phyloP scores from a whole-genome alignment of 2,329 filamentous ascomycete genomes.

The Pestalotiopsis sp. region DNA sequence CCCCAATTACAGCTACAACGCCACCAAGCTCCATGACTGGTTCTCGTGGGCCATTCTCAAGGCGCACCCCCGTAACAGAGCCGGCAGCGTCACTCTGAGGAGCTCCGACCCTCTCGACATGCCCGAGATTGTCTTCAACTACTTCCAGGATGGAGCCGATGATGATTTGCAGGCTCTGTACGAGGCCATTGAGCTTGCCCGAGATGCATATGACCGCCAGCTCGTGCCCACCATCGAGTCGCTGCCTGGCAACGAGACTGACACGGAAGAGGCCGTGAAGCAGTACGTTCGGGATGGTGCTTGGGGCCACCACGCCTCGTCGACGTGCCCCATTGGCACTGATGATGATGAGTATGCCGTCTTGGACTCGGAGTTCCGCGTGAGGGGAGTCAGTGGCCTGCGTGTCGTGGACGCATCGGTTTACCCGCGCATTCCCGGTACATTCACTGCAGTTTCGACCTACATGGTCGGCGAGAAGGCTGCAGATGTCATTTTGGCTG shows the following conservation, averaged over 20 bases:
- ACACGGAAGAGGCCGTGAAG: constrained; percentile 22
- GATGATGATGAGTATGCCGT: constrained; percentile 54
- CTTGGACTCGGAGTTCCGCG: constrained; percentile 52
- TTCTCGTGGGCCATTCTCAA: constrained; percentile 55
- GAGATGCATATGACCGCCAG: constrained; percentile 43
- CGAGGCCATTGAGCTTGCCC: constrained; percentile 55
- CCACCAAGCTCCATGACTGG: constrained; percentile 38
- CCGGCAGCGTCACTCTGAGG: constrained; percentile 63
- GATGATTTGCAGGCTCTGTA: constrained; percentile 53
- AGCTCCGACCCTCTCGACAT: constrained; percentile 64
- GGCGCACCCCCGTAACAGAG: constrained; percentile 58
- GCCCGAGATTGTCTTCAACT: constrained; percentile 65
- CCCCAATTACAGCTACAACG: constrained; percentile 36
- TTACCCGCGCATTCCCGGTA: constrained; percentile 51
- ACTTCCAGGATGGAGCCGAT: constrained; percentile 49
- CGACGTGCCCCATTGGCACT: constrained; percentile 28
- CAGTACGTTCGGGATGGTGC: constrained; percentile 18
- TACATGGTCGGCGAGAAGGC: constrained; percentile 32
- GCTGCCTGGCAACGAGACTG: constrained; percentile 16
- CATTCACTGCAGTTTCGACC: constrained; percentile 28
- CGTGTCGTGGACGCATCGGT: constrained; percentile 58
- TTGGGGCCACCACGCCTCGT: constrained; percentile 27
- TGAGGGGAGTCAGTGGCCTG: constrained; percentile 51
- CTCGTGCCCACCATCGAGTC: constrained; percentile 36
- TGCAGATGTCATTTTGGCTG: constrained; percentile 23